Conservation (phyloP, 2,329 filamentous ascomycete species). For the Biscogniauxia marginata region DNA sequence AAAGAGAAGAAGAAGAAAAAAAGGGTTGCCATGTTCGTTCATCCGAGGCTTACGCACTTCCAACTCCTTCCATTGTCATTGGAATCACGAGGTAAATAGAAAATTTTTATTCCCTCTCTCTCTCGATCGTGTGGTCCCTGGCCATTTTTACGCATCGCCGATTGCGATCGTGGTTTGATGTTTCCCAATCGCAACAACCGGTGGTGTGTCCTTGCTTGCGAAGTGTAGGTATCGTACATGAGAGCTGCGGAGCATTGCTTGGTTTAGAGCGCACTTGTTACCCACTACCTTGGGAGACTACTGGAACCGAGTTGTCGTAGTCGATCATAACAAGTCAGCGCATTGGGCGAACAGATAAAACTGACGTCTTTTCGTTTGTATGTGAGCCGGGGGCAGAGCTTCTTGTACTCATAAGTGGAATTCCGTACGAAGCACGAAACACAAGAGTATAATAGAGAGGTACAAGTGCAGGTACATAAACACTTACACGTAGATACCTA, state of each 20-base stretch:
- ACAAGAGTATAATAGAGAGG: no score
- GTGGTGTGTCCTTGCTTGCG: neutral
- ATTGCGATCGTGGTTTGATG: neutral
- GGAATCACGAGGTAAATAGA: no score
- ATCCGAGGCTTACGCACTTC: no score
- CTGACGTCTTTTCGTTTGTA: neutral
- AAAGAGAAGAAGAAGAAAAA: no score
- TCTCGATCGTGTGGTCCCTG: neutral
- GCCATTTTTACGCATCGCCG: neutral
- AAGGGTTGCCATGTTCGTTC: no score
- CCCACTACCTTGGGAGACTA: neutral
- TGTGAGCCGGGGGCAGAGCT: neutral
- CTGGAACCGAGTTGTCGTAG: neutral
- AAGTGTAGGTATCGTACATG: neutral
- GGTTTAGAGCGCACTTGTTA: neutral
- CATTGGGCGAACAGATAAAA: neutral
- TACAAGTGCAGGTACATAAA: no score
- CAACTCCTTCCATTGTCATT: no score
- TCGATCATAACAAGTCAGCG: neutral
- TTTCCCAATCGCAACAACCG: neutral
- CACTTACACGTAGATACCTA: no score
- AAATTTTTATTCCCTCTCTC: neutral
- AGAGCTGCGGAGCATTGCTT: neutral
- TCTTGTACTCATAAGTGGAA: no score
- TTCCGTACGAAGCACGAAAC: no score